These are phyloP conservation scores for Agapanthus africanus DNA, from an alignment of 106 monocot species.

Conservation along the genomic window DNA sequence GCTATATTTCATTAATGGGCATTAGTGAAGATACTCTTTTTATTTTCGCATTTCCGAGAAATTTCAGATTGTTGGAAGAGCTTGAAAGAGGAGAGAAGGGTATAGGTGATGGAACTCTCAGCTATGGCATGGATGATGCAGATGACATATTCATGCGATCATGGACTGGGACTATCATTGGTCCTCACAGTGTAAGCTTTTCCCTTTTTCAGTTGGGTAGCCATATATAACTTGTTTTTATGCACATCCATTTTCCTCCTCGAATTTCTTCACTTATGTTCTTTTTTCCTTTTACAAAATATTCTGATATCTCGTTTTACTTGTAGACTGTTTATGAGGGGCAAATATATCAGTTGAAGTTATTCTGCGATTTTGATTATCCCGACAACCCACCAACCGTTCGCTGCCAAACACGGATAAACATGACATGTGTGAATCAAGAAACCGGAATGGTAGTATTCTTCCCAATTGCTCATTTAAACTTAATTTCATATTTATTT, in stretches of 20 bases:
- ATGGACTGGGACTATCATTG: slow-evolving; percentile 74
- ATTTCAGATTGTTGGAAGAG: slow-evolving; percentile 90
- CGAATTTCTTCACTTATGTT: not conserved
- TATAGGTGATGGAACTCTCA: slow-evolving; percentile 76
- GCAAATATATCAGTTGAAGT: no score
- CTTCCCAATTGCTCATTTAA: not conserved
- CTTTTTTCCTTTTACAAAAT: not conserved
- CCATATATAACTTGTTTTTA: no score
- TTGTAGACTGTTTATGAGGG: slow-evolving; percentile 80
- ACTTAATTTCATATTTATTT: not conserved
- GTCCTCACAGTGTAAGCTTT: slow-evolving; percentile 58
- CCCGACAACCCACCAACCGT: slow-evolving; percentile 67
- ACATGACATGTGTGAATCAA: no score
- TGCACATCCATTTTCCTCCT: not conserved
- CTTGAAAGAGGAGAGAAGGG: slow-evolving; percentile 93
- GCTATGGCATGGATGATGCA: slow-evolving; percentile 87
- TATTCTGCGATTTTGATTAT: slow-evolving; percentile 59
- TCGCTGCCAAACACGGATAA: slow-evolving; percentile 57
- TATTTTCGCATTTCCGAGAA: slow-evolving; percentile 60
- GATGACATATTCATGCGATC: slow-evolving; percentile 64
- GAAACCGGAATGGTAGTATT: slow-evolving; percentile 54
- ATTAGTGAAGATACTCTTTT: not conserved
- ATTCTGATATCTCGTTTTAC: not conserved
- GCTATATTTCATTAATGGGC: not conserved
- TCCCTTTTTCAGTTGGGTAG: not conserved